These are phyloP conservation scores for Apophysomyces sp. DNA, from an alignment of 371 early-diverging fungal species.

Conservation along the genomic window DNA sequence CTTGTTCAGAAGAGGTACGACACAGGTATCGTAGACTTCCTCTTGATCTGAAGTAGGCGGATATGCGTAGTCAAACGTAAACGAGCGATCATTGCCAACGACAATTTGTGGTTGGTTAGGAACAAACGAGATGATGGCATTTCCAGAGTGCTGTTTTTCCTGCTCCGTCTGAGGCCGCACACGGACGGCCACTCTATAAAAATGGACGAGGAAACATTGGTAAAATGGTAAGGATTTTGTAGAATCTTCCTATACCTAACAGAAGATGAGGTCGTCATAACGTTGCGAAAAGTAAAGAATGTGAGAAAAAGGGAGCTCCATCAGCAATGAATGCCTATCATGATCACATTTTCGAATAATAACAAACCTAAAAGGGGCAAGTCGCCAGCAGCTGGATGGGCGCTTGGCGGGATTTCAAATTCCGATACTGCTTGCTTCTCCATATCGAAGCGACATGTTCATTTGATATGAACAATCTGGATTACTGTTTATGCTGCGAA, in stretches of 20 bases:
- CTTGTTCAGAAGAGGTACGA: slow-evolving; percentile 62
- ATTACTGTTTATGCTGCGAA: not conserved
- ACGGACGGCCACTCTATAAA: slow-evolving; percentile 6
- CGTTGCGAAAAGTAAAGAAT: slow-evolving; percentile 5
- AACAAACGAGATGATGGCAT: slow-evolving; percentile 19
- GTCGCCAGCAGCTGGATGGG: not conserved
- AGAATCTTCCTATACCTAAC: not conserved
- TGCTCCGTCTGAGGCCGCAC: slow-evolving; percentile 7
- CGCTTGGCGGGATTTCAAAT: not conserved
- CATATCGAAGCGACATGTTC: not conserved
- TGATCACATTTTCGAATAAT: not conserved
- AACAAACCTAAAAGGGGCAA: slow-evolving; percentile 2
- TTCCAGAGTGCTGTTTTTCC: slow-evolving; percentile 2
- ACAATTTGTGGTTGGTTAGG: slow-evolving; percentile 48
- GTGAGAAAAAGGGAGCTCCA: slow-evolving; percentile 4
- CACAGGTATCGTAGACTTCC: slow-evolving; percentile 60
- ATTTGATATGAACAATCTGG: not conserved
- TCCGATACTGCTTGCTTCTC: not conserved
- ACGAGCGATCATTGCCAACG: slow-evolving; percentile 54
- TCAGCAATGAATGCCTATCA: not conserved
- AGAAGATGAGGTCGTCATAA: slow-evolving; percentile 24
- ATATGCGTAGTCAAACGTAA: slow-evolving; percentile 79
- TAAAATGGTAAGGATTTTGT: not conserved
- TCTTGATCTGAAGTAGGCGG: slow-evolving; percentile 60
- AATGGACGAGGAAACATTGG: not conserved